These are phyloP conservation scores for Polyplosphaeria fusca DNA, from an alignment of 495 filamentous ascomycete genomes.

Conservation along the genomic window DNA sequence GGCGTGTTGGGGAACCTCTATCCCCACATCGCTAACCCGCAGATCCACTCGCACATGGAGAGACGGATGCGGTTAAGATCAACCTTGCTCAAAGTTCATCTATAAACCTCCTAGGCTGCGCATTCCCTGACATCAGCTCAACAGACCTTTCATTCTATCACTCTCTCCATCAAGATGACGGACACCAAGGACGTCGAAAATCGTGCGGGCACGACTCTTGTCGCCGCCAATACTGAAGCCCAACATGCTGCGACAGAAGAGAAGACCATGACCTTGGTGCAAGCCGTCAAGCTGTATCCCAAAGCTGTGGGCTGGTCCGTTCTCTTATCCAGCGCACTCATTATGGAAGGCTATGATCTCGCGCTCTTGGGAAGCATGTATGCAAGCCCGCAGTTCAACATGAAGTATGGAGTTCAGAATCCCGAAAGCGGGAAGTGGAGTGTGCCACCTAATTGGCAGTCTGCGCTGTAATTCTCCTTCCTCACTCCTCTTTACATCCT, in stretches of 20 bases:
- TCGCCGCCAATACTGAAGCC: constrained; percentile 10
- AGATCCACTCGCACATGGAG: too few species aligned
- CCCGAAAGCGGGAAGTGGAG: constrained; percentile 27
- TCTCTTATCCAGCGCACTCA: constrained; percentile 40
- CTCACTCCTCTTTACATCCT: neutral
- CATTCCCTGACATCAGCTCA: too few species aligned
- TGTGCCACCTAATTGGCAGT: constrained; percentile 36
- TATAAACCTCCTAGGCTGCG: too few species aligned
- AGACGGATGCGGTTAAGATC: too few species aligned
- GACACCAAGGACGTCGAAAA: constrained; percentile 7
- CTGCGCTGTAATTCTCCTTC: constrained; percentile 21
- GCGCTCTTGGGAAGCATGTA: constrained; percentile 39
- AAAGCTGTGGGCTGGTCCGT: constrained; percentile 37
- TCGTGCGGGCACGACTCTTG: neutral
- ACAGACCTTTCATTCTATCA: too few species aligned
- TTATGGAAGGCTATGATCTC: constrained; percentile 50
- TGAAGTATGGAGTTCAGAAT: constrained; percentile 29
- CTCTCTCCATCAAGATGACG: constrained; percentile 11
- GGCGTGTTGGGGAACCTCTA: neutral
- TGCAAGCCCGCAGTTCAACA: constrained; percentile 40
- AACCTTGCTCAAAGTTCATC: too few species aligned
- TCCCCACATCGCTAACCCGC: constrained; percentile 17
- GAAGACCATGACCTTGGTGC: constrained; percentile 28
- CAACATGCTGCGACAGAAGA: constrained; percentile 26
- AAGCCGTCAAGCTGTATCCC: constrained; percentile 34